These are phyloP conservation scores for Staphylotrichum tortipilum DNA, from an alignment of 495 filamentous ascomycete genomes.

Conservation along the genomic window DNA sequence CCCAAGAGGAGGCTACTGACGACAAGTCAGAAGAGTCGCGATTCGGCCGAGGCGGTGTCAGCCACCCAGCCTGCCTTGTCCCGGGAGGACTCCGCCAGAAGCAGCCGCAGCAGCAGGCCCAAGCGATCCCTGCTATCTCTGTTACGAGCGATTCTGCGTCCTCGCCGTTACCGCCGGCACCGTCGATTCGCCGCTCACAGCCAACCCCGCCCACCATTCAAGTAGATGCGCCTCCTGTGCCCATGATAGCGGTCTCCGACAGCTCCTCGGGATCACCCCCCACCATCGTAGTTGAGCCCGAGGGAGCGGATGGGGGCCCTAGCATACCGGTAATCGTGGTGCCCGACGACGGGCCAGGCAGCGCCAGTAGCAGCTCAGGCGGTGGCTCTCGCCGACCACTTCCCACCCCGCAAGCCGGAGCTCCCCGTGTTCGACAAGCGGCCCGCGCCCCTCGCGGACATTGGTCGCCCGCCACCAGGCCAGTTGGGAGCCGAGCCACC, in stretches of 20 bases:
- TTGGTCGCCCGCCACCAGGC: slow-evolving; percentile 38
- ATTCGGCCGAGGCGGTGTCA: slow-evolving; percentile 10
- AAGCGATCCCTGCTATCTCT: slow-evolving; percentile 52
- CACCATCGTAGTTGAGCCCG: slow-evolving; percentile 39
- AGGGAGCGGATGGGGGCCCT: slow-evolving; percentile 20
- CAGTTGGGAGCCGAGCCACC: slow-evolving; percentile 52
- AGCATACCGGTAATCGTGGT: slow-evolving; percentile 38
- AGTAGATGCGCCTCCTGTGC: slow-evolving; percentile 26
- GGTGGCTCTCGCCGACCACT: slow-evolving; percentile 30
- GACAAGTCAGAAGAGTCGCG: slow-evolving; percentile 37
- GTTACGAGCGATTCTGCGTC: slow-evolving; percentile 39
- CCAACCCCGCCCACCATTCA: slow-evolving; percentile 32
- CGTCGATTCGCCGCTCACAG: slow-evolving; percentile 24
- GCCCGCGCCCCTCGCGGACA: slow-evolving; percentile 35
- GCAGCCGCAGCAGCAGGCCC: slow-evolving; percentile 18
- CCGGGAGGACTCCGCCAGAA: slow-evolving; percentile 18
- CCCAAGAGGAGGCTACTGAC: slow-evolving; percentile 52
- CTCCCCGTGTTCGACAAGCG: slow-evolving; percentile 29
- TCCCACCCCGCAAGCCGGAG: slow-evolving; percentile 27
- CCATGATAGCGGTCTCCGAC: slow-evolving; percentile 24
- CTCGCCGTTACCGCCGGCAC: slow-evolving; percentile 21
- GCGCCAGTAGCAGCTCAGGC: slow-evolving; percentile 16
- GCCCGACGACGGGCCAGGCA: slow-evolving; percentile 35
- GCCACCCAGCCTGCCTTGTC: slow-evolving; percentile 20
- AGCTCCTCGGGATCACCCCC: slow-evolving; percentile 19